Base-by-base conservation (phyloP, 2,329 filamentous ascomycete genomes). In the Hymenoscyphus albidus region DNA sequence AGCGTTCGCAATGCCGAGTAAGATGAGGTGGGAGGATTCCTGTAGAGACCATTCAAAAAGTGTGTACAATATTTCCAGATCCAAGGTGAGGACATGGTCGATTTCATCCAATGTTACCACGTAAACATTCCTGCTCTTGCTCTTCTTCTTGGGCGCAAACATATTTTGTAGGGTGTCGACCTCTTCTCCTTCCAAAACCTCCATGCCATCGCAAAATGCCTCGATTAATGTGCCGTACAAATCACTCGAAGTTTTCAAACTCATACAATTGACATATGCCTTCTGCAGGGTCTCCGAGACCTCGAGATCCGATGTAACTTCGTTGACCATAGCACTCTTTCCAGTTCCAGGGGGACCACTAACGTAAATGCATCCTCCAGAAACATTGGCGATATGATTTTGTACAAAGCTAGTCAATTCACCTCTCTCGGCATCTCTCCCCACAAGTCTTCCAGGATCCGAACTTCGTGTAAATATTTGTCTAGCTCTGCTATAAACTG, bases 21-120 rank as follows among this genome's bases (percentile, higher is more conserved):
- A 81, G 42, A 95, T 81, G 5, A 99, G 86, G 22, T 86, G 87
- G 0, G 95, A 97, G 1, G 86, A 85, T 68, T 88, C 88, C 67
- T 92, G 86, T 73, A 99, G 81, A 1, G 95, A 96, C 93, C 94
- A 98, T 75, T 97, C 93, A 71, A 99, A 97, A n/a, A 99, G 82
- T 67, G 88, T 90, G 78, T 98, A 97, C 14, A 99, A 81, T 62
- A 95, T 89, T 70, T 96, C 92, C 65, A 95, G 81, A 70, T 97
- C 94, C 68, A 97, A 82, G 1, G 91, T 94, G 51, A 99, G 82
- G 59, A 99, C 88, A 74, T 96, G 91, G 73, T 99, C 95, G 66
- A 99, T 94, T 78, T 99, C 95, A 73, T 99, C 95, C 64, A 99
- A 81, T 1, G 92, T 90, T 38, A 99, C 87, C n/a, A 98, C 77